Evolutionary conservation across 768 basidiomycete species (phyloP), one percentile per base, ranked within the genome.

Genomic region (Nidula microcarpa): DNA sequence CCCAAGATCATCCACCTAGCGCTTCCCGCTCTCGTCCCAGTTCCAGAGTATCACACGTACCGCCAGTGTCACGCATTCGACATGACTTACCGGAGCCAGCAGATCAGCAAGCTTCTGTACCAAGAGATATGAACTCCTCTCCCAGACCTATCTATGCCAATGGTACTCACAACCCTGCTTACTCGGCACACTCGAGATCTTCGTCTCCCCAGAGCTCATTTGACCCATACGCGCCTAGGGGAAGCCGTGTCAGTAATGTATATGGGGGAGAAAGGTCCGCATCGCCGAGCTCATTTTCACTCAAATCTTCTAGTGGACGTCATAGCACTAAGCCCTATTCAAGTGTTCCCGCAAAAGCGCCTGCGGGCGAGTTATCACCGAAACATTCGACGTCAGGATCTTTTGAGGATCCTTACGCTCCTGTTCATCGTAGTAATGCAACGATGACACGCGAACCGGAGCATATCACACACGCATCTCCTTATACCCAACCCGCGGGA

Each of bases 151-250:
- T 16, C 10, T 11, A 11, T 41, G 11, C 37, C 37, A 11, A 41
- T 11, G 16, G 10, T 16, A 16, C 37, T 41, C 10, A 41, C 10
- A 11, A 11, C 11, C 33, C 14, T n/a, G 23, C n/a, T 18, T 58
- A 61, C 54, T 44, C 53, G 7, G 55, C 61, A 58, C 4, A 59
- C 64, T 52, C 58, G 68, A 23, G 32, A 49, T 10, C 44, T 5
- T 46, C 44, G 10, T 46, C 44, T 10, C 18, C 47, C 8, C 47
- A 49, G 47, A 34, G 3, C 23, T 54, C 59, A 7, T 54, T 62
- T 23, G 72, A 75, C 55, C 67, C 72, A n/a, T 76, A 78, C 52
- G 60, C 67, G 10, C 74, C 72, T 3, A 63, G 60, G 57, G 47
- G 57, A 6, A 53, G 37, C 14, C 55, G 57, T 18, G 51, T 53